These are phyloP conservation scores for Borovskyia barvae DNA, from an alignment of 208 protist species.

Conservation along the genomic window DNA sequence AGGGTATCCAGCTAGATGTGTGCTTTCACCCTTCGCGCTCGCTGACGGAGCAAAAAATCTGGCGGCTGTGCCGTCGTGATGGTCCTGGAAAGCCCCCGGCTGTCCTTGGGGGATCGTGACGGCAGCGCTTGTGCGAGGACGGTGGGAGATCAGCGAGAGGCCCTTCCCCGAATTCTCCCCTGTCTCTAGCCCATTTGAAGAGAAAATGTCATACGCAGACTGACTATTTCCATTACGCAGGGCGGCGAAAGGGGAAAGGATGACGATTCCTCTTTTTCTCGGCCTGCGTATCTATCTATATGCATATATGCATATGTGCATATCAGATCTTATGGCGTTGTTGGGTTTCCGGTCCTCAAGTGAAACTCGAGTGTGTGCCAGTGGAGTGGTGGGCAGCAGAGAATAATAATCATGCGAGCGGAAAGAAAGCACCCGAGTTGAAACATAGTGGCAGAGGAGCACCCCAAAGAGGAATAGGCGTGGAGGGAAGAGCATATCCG, in stretches of 20 bases:
- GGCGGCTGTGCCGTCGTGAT: slow-evolving; percentile 26
- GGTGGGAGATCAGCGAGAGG: not conserved
- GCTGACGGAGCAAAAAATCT: slow-evolving; percentile 65
- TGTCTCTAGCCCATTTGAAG: not conserved
- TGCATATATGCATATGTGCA: not conserved
- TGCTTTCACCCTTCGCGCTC: slow-evolving; percentile 61
- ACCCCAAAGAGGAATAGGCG: too few relatives aligned
- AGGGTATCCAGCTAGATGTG: slow-evolving; percentile 37
- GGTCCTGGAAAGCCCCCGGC: slow-evolving; percentile 44
- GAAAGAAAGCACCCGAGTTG: too few relatives aligned
- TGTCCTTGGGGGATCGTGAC: slow-evolving; percentile 16
- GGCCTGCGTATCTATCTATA: not conserved
- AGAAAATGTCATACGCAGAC: not conserved
- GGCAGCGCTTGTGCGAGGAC: not conserved
- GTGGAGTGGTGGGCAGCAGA: too few relatives aligned
- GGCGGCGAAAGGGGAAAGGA: too few relatives aligned
- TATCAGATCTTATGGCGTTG: not conserved
- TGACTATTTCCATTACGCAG: too few relatives aligned
- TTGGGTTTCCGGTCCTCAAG: not conserved
- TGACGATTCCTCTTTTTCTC: not conserved
- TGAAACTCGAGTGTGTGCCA: not conserved
- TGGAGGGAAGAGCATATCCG: too few relatives aligned
- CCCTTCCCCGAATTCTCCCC: not conserved
- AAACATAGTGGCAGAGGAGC: too few relatives aligned
- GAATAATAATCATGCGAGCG: too few relatives aligned